Base-by-base conservation (phyloP, 495 filamentous ascomycete genomes). In the Neurospora sp. region DNA sequence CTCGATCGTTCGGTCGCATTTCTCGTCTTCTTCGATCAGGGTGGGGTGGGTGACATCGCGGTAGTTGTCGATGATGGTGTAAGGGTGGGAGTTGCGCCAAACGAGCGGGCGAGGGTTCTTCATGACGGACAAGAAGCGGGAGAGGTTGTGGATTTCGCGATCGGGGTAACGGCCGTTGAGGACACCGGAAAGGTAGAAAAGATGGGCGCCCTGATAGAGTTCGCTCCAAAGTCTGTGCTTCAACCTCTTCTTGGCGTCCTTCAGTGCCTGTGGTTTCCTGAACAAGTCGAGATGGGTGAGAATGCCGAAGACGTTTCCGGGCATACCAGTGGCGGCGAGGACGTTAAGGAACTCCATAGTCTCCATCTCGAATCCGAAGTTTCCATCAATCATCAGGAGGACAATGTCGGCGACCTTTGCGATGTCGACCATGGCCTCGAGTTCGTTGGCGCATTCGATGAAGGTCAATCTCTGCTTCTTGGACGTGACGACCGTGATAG, bases 281-380 rank as follows among this genome's bases (percentile, higher is more conserved):
- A 98, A 99, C 3, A 98, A 86, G 81, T 99, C 96, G 46, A 99
- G 86, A 87, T 98, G 96, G 16, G 96, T 98, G 38, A 98, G 86
- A 69, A 99, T 94, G 38, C 96, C 96, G 78, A 98, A 98, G 27
- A 99, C 93, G 77, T 99, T 99, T 73, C 94, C 95, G 10, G 96
- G 96, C 93, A 99, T 97, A 80, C 96, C 96, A 70, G 91, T 95
- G 11, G 93, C 87, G 8, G 92, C 89, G 70, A 98, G 83, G 59
- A 96, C 90, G 76, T 97, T 98, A 78, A 99, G 82, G 76, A 99
- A 99, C 81, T 99, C 96, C 96, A 99, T 98, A 1, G 96, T 99
- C 84, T 99, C 96, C 96, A 99, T 99, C 83, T 99, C 96, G 77
- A 98, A 99, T 3, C 96, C 96, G 79, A 90, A 99, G 83, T 98